A percentile compares a stretch with the other conserved stretches of the same genome.
phyloP scores from a whole-genome alignment of 2,329 filamentous ascomycete species.

The Penicillium sp. region DNA sequence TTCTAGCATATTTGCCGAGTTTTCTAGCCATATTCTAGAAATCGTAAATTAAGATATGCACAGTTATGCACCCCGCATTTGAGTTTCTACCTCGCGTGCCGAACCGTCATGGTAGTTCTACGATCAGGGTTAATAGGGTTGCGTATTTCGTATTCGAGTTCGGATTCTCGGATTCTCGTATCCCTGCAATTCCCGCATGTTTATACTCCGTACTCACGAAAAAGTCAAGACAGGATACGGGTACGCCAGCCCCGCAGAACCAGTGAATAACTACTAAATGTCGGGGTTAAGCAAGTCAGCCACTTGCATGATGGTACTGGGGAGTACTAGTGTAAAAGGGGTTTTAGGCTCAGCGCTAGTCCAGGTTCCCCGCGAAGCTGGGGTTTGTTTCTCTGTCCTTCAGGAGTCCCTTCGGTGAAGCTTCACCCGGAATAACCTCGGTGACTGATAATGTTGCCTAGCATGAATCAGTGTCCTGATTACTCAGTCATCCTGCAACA shows the following conservation, averaged over 20 bases:
- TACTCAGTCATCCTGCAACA: not conserved
- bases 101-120: not conserved
- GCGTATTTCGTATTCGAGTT: not conserved
- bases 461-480: not conserved
- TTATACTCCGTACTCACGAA: not conserved
- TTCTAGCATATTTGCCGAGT: not conserved
- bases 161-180: not conserved
- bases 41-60: not conserved
- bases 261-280: not conserved
- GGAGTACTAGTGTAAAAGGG: not conserved
- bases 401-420: not conserved
- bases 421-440: not conserved
- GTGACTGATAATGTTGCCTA: not conserved
- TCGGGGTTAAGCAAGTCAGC: not conserved
- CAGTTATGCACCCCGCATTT: not conserved
- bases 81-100: not conserved
- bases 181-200: not conserved
- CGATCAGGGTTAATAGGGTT: not conserved
- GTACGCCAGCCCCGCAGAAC: not conserved
- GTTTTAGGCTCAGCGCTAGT: slow-evolving; percentile 11
- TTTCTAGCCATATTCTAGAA: not conserved
- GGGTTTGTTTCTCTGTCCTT: not conserved
- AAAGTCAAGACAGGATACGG: not conserved
- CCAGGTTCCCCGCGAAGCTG: slow-evolving; percentile 26
- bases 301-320: slow-evolving; percentile 3